phyloP scores from a whole-genome alignment of 352 stramenopile species.

The Pythium aristosporum region DNA sequence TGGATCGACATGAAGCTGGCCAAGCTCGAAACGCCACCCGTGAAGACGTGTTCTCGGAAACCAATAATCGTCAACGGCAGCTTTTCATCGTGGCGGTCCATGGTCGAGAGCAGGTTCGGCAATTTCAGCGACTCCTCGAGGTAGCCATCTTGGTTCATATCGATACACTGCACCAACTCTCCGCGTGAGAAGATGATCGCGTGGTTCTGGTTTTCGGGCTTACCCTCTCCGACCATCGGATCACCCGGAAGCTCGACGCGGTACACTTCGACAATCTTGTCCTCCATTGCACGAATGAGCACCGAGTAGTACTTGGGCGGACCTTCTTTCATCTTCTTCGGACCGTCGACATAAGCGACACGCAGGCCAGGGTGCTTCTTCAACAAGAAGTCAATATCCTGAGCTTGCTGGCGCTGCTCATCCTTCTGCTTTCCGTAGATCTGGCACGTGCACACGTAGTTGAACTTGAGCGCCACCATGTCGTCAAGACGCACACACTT shows the following conservation, averaged over 20 bases:
- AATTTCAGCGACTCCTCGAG: conserved; percentile 82
- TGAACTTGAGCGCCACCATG: conserved; percentile 88
- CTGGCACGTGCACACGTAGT: conserved; percentile 87
- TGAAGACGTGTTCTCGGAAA: conserved; percentile 87
- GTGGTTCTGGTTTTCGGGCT: conserved; percentile 89
- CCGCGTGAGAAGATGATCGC: conserved; percentile 86
- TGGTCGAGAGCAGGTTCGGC: conserved; percentile 78
- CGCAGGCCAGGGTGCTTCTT: conserved; percentile 78
- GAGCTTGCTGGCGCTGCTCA: conserved; percentile 75
- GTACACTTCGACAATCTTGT: conserved; percentile 82
- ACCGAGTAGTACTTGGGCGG: conserved; percentile 85
- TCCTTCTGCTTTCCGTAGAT: conserved; percentile 89
- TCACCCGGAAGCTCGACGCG: conserved; percentile 82
- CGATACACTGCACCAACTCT: conserved; percentile 87
- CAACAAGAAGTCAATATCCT: conserved; percentile 63
- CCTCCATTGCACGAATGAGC: conserved; percentile 63
- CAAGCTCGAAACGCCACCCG: conserved; percentile 77
- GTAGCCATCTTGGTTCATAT: conserved; percentile 91
- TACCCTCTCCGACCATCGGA: conserved; percentile 85
- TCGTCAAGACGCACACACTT: conserved; percentile 81
- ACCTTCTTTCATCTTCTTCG: conserved; percentile 87
- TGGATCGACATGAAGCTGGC: conserved; percentile 88
- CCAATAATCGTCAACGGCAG: conserved; percentile 79
- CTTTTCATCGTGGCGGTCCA: conserved; percentile 68
- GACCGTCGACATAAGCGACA: conserved; percentile 82